Evolutionary conservation across 441 rosid genomes (phyloP), one percentile per base, ranked within the genome.

Genomic region (Syzygium malaccense): DNA sequence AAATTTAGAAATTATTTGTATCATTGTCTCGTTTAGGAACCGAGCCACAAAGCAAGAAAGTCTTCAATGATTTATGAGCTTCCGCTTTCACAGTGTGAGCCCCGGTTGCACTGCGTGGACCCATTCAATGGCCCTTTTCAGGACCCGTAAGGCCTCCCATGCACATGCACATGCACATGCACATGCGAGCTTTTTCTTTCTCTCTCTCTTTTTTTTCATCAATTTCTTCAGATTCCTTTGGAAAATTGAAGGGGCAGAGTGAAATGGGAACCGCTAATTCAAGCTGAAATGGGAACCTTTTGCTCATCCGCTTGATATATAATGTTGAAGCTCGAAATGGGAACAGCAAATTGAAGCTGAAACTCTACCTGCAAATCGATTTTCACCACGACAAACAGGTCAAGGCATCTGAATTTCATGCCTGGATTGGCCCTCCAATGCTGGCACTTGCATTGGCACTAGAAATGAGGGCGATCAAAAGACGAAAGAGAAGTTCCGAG

Each of bases 361-460:
- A 71, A 71, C 14, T 41, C n/a, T 8, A 20, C 3, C 6, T 3
- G 3, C 1, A 71, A 37, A 71, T 71, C 49, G 13, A 71, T 20
- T 5, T 37, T 17, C 49, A 37, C 28, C 4, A 1, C 6, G 14
- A 37, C 15, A 0, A 71, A 37, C 6, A 4, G 0, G 5, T 37
- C 26, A 11, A 23, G 14, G 45, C 14, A 0, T 11, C 0, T 0
- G 1, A 4, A 0, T 5, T 2, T 37, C 8, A 37, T 37, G 6
- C 1, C 10, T 2, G 0, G 25, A 20, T 11, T 10, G 4, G 1
- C 0, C 80, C 80, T 37, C 15, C 3, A 0, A 71, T 3, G 2
- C 49, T 37, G 20, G 9, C 8, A 37, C 20, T 71, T 15, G 11
- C 17, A 11, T 2, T 7, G 48, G 9, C 41, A 37, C 41, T 37